Evolutionary conservation across 495 filamentous ascomycete species (phyloP).

Genomic region (Trichodelitschia bisporula): DNA sequence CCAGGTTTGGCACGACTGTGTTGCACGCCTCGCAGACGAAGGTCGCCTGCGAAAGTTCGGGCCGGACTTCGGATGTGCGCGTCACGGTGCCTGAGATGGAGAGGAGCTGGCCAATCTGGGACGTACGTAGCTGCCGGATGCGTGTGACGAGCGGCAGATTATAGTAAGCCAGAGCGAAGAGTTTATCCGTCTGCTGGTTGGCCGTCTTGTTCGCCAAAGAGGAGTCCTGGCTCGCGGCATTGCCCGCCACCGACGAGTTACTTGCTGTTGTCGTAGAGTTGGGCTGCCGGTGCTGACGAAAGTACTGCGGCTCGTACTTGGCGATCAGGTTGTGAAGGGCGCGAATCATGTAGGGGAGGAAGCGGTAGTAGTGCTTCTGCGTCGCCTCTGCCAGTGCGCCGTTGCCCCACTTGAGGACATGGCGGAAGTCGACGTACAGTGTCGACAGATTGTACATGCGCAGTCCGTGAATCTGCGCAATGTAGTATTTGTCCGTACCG

Average conservation of each 20-base stretch:
- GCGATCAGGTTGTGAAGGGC: constrained; percentile 81
- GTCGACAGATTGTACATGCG: constrained; percentile 70
- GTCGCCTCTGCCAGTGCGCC: constrained; percentile 60
- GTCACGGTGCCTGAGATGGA: constrained; percentile 95
- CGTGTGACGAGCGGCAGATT: constrained; percentile 86
- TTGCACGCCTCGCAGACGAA: constrained; percentile 80
- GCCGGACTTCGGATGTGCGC: constrained; percentile 84
- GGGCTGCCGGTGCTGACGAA: constrained; percentile 64
- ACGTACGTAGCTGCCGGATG: constrained; percentile 66
- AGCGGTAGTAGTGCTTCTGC: constrained; percentile 78
- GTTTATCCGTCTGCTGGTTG: constrained; percentile 91
- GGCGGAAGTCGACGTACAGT: constrained; percentile 87
- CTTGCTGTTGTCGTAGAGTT: constrained; percentile 32
- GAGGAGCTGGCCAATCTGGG: constrained; percentile 74
- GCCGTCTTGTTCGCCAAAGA: constrained; percentile 39
- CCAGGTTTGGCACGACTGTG: constrained; percentile 60
- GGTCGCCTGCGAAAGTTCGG: constrained; percentile 75
- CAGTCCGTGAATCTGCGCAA: constrained; percentile 86
- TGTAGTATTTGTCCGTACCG: constrained; percentile 80
- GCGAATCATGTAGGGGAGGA: constrained; percentile 73
- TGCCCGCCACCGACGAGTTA: constrained; percentile 39
- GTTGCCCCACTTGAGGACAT: constrained; percentile 43
- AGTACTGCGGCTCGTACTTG: constrained; percentile 86
- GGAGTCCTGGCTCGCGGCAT: constrained; percentile 40
- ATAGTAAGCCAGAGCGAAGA: constrained; percentile 90